Evolutionary conservation across 257 asterid species (phyloP).

Genomic region (Cruciata laevipes): DNA sequence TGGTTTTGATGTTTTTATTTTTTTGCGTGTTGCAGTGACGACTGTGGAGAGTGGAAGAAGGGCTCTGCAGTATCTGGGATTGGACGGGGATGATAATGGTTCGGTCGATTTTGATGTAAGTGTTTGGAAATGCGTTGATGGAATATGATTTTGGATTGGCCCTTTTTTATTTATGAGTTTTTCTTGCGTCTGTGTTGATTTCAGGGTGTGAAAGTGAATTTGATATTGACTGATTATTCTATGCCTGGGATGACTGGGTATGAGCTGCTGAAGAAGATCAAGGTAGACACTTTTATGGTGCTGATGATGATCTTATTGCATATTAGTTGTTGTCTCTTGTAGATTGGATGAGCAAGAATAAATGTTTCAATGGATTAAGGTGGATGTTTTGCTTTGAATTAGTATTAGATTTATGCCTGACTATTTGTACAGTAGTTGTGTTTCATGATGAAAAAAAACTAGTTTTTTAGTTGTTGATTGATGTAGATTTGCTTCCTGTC

Average conservation of each 20-base stretch:
- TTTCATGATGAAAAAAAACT: background rate
- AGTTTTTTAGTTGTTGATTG: background rate
- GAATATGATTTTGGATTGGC: background rate
- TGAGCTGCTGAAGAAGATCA: conserved; percentile 82
- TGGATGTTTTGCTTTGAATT: background rate
- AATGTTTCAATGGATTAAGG: background rate
- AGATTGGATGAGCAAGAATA: background rate
- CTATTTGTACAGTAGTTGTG: background rate
- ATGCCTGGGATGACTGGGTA: conserved; percentile 99
- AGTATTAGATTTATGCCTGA: background rate
- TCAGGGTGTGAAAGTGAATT: conserved; percentile 78
- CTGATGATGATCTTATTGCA: background rate
- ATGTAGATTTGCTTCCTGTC: background rate
- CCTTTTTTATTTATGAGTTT: background rate
- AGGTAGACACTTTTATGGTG: conserved; percentile 42
- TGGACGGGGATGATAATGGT: conserved; percentile 69
- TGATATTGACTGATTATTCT: conserved; percentile 82
- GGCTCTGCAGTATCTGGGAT: conserved; percentile 83
- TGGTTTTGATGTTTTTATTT: background rate
- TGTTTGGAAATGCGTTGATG: background rate
- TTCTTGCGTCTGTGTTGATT: background rate
- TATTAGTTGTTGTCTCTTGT: background rate
- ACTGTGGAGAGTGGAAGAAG: conserved; percentile 85
- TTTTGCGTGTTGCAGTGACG: conserved; percentile 45
- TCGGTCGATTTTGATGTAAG: conserved; percentile 63